Evolutionary conservation across 441 rosid species (phyloP).

Genomic region (Brassica hybrid): DNA sequence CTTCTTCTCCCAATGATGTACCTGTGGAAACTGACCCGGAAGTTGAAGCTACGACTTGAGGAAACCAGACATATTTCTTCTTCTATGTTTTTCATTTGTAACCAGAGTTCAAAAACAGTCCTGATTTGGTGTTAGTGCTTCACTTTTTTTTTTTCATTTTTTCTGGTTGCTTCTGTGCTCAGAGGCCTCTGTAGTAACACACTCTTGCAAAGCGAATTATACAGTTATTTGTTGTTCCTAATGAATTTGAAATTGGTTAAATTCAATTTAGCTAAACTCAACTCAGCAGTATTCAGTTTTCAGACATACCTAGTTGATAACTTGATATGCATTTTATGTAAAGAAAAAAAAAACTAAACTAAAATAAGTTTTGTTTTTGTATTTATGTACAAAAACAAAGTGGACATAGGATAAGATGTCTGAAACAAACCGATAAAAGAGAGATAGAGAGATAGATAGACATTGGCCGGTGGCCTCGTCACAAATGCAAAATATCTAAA

Average conservation of each 20-base stretch:
- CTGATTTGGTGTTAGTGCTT: neutral
- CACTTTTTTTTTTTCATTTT: neutral
- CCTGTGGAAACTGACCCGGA: conserved; percentile 66
- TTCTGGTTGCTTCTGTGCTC: neutral
- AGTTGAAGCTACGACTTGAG: conserved; percentile 68
- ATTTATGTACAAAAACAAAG: neutral
- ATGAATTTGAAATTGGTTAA: conserved; percentile 1
- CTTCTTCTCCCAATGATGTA: conserved; percentile 43
- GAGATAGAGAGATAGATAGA: conserved; percentile 35
- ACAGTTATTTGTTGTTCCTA: neutral
- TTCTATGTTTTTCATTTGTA: conserved; percentile 7
- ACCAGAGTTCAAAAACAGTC: neutral
- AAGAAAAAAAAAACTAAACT: neutral
- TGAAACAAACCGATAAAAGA: neutral
- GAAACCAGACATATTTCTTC: neutral
- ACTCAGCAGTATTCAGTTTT: neutral
- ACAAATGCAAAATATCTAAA: conserved; percentile 35
- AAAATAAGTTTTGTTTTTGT: neutral
- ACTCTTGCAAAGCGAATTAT: conserved; percentile 1
- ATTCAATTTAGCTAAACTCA: neutral
- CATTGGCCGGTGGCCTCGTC: conserved; percentile 45
- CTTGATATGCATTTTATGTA: neutral
- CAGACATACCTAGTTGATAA: neutral
- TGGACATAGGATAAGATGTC: conserved; percentile 1
- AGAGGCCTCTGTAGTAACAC: neutral